Conservation (phyloP, 139 green algal genomes). For the Chlamydomonas sp. region DNA sequence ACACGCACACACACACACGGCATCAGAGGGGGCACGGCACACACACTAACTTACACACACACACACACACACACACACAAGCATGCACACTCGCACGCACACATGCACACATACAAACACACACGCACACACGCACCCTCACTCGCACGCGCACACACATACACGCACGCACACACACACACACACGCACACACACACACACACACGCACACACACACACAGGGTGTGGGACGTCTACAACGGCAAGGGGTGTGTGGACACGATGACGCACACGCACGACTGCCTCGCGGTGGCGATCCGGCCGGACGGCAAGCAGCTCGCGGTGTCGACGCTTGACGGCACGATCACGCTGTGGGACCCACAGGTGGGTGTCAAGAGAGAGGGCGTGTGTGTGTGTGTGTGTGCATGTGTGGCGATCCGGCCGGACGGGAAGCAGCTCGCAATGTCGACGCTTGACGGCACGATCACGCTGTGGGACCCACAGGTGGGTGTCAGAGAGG, state of each 20-base stretch:
- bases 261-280: conserved; percentile 82
- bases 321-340: conserved; percentile 79
- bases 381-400: neutral
- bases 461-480: conserved; percentile 91
- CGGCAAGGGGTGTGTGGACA: conserved; percentile 63
- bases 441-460: conserved; percentile 79
- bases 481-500: too few relatives aligned
- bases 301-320: conserved; percentile 85
- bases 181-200: neutral
- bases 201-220: conserved; percentile 6
- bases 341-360: conserved; percentile 91
- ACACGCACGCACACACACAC: neutral
- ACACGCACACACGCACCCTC: too few relatives aligned
- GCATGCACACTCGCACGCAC: too few relatives aligned
- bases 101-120: too few relatives aligned
- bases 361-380: conserved; percentile 58
- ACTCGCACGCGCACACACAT: too few relatives aligned
- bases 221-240: conserved; percentile 81
- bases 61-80: too few relatives aligned
- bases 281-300: conserved; percentile 81
- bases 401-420: conserved; percentile 56
- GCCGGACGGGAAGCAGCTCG: conserved; percentile 85
- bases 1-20: too few relatives aligned
- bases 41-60: too few relatives aligned
- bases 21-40: too few relatives aligned